A percentile compares a stretch with the other conserved stretches of the same genome.
Conservation (phyloP, 2,329 filamentous ascomycete species). For the Fusarium sterilihyphosum region DNA sequence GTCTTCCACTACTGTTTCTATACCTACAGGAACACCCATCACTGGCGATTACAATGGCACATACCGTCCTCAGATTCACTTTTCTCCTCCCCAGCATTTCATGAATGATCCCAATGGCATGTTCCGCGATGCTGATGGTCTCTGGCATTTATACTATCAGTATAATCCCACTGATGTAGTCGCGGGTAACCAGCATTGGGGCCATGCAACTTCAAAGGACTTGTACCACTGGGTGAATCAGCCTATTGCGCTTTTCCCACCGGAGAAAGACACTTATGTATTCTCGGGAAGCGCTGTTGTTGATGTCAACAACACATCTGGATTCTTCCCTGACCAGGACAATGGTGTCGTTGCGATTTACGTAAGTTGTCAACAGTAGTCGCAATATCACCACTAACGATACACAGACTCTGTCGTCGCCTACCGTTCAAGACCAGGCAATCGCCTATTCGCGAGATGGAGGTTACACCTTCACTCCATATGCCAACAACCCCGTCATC, state of each 20-base stretch:
- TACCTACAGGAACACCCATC: conserved; percentile 39
- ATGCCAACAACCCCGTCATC: conserved; percentile 69
- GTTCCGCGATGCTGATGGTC: conserved; percentile 65
- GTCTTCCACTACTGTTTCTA: background rate
- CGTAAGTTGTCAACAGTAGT: conserved; percentile 29
- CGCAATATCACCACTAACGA: background rate
- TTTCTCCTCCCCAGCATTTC: conserved; percentile 61
- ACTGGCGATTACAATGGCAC: conserved; percentile 41
- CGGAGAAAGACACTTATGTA: conserved; percentile 55
- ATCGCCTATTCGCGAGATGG: conserved; percentile 71
- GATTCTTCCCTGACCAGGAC: conserved; percentile 69
- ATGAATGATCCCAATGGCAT: conserved; percentile 74
- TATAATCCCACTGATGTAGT: conserved; percentile 56
- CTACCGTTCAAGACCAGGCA: conserved; percentile 60
- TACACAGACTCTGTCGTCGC: conserved; percentile 35
- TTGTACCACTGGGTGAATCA: conserved; percentile 73
- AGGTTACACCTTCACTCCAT: conserved; percentile 70
- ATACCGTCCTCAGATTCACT: conserved; percentile 64
- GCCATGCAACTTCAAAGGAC: conserved; percentile 70
- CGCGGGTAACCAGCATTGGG: conserved; percentile 72
- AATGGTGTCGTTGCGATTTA: conserved; percentile 68
- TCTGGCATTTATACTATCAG: conserved; percentile 74
- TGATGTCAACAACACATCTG: conserved; percentile 72
- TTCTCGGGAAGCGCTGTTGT: conserved; percentile 67
- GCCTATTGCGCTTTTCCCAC: conserved; percentile 67